Conservation (phyloP, 345 rosid species). For the Pseudoturritis turrita region DNA sequence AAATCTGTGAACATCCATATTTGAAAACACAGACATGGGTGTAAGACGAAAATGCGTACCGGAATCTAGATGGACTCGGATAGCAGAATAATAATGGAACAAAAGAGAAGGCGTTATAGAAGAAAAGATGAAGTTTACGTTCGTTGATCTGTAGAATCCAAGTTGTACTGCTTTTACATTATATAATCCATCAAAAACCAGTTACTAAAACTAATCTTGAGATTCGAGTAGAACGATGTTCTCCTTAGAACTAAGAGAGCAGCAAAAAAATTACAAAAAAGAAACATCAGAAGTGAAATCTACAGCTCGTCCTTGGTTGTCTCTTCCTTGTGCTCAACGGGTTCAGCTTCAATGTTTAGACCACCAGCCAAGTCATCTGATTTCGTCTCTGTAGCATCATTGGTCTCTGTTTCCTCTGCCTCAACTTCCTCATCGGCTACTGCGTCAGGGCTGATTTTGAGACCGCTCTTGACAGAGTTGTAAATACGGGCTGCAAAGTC, state of each 20-base stretch:
- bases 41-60: not conserved
- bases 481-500: constrained; percentile 84
- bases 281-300: constrained; percentile 17
- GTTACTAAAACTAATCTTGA: constrained; percentile 13
- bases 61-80: not conserved
- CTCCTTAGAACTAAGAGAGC: constrained; percentile 11
- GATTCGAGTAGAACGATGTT: constrained; percentile 2
- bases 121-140: not conserved
- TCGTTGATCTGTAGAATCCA: not conserved
- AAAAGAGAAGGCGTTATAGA: not conserved
- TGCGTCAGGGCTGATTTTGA: constrained; percentile 73
- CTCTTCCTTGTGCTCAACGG: constrained; percentile 24
- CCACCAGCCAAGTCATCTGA: constrained; percentile 35
- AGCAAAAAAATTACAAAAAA: not conserved
- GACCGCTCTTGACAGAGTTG: constrained; percentile 66
- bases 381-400: constrained; percentile 15
- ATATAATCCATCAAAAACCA: constrained; percentile 20
- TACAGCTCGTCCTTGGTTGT: constrained; percentile 31
- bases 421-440: constrained; percentile 73
- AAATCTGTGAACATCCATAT: too few species aligned
- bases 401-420: constrained; percentile 49
- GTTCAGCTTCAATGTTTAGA: constrained; percentile 28
- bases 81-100: not conserved
- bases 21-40: too few species aligned
- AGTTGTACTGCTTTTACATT: constrained; percentile 12